A percentile compares a stretch with the other conserved stretches of the same genome.
These are phyloP conservation scores for Taiozyma onychis DNA, from an alignment of 1,139 yeast genomes.

Conservation along the genomic window DNA sequence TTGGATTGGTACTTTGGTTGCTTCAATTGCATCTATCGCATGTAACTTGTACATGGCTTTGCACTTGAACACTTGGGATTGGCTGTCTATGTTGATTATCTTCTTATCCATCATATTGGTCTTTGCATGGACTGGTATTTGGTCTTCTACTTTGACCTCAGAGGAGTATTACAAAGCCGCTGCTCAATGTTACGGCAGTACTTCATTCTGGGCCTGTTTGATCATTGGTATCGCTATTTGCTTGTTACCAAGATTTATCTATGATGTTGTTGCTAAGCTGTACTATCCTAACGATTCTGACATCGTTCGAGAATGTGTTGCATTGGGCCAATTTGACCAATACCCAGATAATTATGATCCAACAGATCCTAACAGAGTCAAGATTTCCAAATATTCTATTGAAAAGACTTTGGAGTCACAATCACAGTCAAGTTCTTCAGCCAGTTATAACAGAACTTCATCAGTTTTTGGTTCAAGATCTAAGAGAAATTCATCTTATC, in stretches of 20 bases:
- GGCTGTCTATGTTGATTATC: slow-evolving; percentile 65
- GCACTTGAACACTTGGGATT: slow-evolving; percentile 94
- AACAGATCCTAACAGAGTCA: slow-evolving; percentile 45
- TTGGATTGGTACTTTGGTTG: slow-evolving; percentile 77
- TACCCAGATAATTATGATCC: slow-evolving; percentile 55
- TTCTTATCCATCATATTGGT: slow-evolving; percentile 60
- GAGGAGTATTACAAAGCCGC: slow-evolving; percentile 77
- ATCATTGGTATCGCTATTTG: slow-evolving; percentile 68
- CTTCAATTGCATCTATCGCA: slow-evolving; percentile 71
- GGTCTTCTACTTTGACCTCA: slow-evolving; percentile 60
- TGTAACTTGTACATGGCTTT: slow-evolving; percentile 75
- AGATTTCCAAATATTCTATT: slow-evolving; percentile 25
- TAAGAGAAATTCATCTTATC: slow-evolving; percentile 11
- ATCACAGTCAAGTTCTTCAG: slow-evolving; percentile 8
- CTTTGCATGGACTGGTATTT: slow-evolving; percentile 87
- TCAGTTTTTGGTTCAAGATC: slow-evolving; percentile 14
- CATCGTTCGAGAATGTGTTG: slow-evolving; percentile 71
- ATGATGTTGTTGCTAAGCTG: slow-evolving; percentile 56
- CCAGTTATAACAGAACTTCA: slow-evolving; percentile 10
- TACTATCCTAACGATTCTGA: slow-evolving; percentile 77
- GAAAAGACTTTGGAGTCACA: slow-evolving; percentile 15
- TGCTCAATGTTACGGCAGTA: slow-evolving; percentile 63
- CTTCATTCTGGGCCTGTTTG: slow-evolving; percentile 78
- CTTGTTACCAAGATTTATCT: slow-evolving; percentile 69
- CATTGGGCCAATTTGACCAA: slow-evolving; percentile 49